Evolutionary conservation across 2,329 filamentous ascomycete genomes (phyloP).

Genomic region (Fusarium keratoplasticum): DNA sequence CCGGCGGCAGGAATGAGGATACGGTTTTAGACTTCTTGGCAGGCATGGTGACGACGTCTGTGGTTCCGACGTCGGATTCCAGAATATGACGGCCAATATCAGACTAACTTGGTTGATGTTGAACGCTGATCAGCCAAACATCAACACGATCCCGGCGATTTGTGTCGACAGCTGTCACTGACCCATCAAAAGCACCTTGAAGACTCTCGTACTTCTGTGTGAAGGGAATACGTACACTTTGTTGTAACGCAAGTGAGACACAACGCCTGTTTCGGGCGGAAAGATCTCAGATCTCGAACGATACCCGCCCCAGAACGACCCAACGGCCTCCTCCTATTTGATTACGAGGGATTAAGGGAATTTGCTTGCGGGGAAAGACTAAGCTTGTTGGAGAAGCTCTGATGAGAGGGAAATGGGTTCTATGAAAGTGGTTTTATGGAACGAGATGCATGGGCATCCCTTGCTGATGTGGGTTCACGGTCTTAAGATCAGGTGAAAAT

Average conservation of each 20-base stretch:
- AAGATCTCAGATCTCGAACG: constrained; percentile 31
- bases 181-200: neutral
- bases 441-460: neutral
- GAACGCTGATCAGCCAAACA: neutral
- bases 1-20: neutral
- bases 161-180: neutral
- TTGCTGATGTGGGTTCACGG: neutral
- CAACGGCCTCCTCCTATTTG: neutral
- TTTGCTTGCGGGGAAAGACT: neutral
- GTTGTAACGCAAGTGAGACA: constrained; percentile 21
- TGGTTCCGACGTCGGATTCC: neutral
- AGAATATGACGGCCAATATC: neutral
- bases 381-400: neutral
- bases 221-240: neutral
- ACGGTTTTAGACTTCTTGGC: neutral
- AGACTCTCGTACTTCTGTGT: neutral
- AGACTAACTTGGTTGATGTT: neutral
- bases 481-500: neutral
- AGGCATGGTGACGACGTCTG: neutral
- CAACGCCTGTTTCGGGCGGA: constrained; percentile 28
- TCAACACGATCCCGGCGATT: neutral
- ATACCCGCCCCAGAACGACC: constrained; percentile 10
- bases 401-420: neutral
- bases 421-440: neutral
- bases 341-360: neutral